Evolutionary conservation across 805 yeast genomes (phyloP), one percentile per base, ranked within the genome.

Genomic region (Ogataea dorogensis): DNA sequence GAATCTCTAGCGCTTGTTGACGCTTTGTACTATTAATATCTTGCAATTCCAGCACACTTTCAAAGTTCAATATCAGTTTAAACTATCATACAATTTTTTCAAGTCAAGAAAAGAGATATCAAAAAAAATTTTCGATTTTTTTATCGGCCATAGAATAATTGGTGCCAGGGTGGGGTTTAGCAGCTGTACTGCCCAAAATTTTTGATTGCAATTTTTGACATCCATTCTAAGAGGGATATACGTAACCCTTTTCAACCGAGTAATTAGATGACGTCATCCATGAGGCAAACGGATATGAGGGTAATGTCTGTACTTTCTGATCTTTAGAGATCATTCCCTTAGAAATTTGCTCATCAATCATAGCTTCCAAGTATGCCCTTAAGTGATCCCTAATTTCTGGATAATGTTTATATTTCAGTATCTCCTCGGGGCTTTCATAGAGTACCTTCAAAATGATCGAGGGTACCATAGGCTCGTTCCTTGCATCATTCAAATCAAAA

Each of bases 401-500:
- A 40, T 65, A 72, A 44, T 67, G 68, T 51, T 69, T 71, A 48
- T 68, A 67, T 50, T 68, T 67, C 44, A 71, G 57, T 32, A 72
- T 71, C 21, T 56, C 64, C 37, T 62, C 62, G 0, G 77, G 77
- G 0, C 66, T 69, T 40, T 71, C 76, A 38, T 61, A 68, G 28
- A 71, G 43, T 25, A 70, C 68, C 36, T 69, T 71, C 24, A 61
- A 53, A 16, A 42, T 7, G 7, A 72, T 58, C 1, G 69, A 59
- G 1, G 77, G 77, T 27, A 68, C 65, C 56, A 63, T 53, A 6
- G 77, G 76, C 44, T 70, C 77, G 42, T 70, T 68, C 42, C 61
- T 64, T 62, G 67, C 59, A 40, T 71, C 77, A 63, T 36, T 64
- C 11, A 48, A 31, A 49, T 24, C 66, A 46, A 58, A 59, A 63